A percentile compares a stretch with the other conserved stretches of the same genome.
Evolutionary conservation across 805 yeast species (phyloP).

Genomic region (Maudiozyma barnettii): DNA sequence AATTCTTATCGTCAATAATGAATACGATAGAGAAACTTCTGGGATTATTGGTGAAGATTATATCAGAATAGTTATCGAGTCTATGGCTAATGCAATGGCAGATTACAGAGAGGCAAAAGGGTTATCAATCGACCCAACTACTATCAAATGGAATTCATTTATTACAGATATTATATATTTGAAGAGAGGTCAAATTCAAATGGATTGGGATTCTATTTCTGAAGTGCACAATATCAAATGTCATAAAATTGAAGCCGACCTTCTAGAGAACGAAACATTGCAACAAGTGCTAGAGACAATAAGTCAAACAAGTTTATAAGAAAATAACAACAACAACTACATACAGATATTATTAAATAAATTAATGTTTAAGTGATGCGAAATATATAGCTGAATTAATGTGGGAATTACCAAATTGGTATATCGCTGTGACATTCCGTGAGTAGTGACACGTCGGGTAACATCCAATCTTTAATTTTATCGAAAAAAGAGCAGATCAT

Average conservation of each 20-base stretch:
- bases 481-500: too few species aligned
- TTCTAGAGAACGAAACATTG: slow-evolving; percentile 18
- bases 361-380: too few species aligned
- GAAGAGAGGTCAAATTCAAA: slow-evolving; percentile 40
- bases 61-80: slow-evolving; percentile 40
- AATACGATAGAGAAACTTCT: slow-evolving; percentile 68
- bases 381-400: too few species aligned
- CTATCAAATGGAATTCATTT: slow-evolving; percentile 35
- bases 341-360: too few species aligned
- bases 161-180: slow-evolving; percentile 58
- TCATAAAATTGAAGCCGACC: slow-evolving; percentile 22
- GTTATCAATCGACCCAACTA: slow-evolving; percentile 3
- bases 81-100: slow-evolving; percentile 20
- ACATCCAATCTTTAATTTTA: too few species aligned
- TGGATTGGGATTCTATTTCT: slow-evolving; percentile 35
- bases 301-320: slow-evolving; percentile 29
- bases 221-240: slow-evolving; percentile 38
- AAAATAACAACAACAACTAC: slow-evolving; percentile 97
- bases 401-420: too few species aligned
- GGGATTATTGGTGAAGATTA: slow-evolving; percentile 56
- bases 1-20: slow-evolving; percentile 63
- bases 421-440: too few species aligned
- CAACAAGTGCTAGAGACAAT: slow-evolving; percentile 5
- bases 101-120: slow-evolving; percentile 17
- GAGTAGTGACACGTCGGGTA: too few species aligned